Evolutionary conservation across 2,329 filamentous ascomycete genomes (phyloP).

Genomic region (Neonectria neomacrospora): DNA sequence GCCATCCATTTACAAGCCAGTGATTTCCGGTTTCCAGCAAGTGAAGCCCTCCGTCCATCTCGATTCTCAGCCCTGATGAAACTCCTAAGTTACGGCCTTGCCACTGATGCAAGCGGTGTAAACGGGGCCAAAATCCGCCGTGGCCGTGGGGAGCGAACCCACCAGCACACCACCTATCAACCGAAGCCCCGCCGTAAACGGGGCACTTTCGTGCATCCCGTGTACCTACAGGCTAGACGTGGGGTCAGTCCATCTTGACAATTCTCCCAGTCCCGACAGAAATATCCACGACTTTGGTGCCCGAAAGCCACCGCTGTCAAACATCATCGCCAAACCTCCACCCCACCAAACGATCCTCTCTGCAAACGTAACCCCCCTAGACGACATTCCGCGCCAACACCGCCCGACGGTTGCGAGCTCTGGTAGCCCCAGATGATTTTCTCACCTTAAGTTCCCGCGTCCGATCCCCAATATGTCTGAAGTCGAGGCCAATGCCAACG

Average conservation of each 20-base stretch:
- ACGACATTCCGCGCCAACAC: constrained; percentile 30
- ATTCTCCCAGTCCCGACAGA: constrained; percentile 31
- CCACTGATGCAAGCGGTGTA: constrained; percentile 17
- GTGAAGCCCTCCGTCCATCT: not conserved
- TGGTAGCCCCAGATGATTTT: constrained; percentile 51
- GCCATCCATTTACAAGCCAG: not conserved
- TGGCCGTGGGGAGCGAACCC: not conserved
- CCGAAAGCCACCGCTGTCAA: constrained; percentile 19
- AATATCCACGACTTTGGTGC: constrained; percentile 30
- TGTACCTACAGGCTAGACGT: constrained; percentile 18
- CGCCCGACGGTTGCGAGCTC: constrained; percentile 36
- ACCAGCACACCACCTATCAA: constrained; percentile 9
- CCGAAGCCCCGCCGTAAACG: constrained; percentile 15
- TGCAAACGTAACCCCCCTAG: constrained; percentile 14
- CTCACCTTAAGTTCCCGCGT: constrained; percentile 36
- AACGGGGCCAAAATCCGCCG: constrained; percentile 15
- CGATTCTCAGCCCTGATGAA: constrained; percentile 4
- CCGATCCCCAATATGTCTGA: constrained; percentile 51
- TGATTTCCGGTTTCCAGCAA: not conserved
- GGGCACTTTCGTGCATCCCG: constrained; percentile 12
- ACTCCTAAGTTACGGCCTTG: not conserved
- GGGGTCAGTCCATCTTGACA: constrained; percentile 34
- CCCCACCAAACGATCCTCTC: constrained; percentile 6
- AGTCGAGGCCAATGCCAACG: constrained; percentile 56
- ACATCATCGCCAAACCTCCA: constrained; percentile 9